These are phyloP conservation scores for Termitomyces eurrhizus DNA, from an alignment of 768 basidiomycete species.

Conservation along the genomic window DNA sequence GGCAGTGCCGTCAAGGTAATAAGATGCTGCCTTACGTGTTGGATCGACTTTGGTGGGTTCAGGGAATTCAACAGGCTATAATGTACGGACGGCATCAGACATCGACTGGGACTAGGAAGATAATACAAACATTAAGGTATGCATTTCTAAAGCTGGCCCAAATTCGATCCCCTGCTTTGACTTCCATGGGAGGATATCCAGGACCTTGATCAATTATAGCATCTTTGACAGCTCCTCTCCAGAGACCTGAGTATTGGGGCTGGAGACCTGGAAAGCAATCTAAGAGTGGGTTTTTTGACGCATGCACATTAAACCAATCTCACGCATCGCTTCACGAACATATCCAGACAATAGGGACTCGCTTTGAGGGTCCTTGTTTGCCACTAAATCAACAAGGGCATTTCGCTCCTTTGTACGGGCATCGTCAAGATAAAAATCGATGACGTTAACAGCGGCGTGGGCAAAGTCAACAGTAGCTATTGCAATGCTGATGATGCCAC, in stretches of 20 bases:
- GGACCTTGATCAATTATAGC: conserved; percentile 31
- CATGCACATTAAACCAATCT: background rate
- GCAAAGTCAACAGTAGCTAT: conserved; percentile 45
- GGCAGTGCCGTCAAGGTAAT: conserved; percentile 29
- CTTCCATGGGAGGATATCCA: conserved; percentile 26
- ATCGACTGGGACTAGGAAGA: conserved; percentile 1
- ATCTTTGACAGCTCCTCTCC: conserved; percentile 31
- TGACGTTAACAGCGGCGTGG: conserved; percentile 43
- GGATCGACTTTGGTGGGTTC: conserved; percentile 37
- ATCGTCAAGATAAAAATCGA: conserved; percentile 52
- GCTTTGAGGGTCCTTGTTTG: conserved; percentile 27
- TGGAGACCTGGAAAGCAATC: conserved; percentile 25
- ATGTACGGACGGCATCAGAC: background rate
- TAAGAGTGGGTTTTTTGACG: background rate
- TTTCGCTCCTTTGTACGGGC: conserved; percentile 32
- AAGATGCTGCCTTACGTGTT: conserved; percentile 27
- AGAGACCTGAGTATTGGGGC: conserved; percentile 40
- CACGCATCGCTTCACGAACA: conserved; percentile 48
- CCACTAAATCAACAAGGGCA: conserved; percentile 33
- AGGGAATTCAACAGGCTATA: conserved; percentile 38
- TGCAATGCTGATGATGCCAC: conserved; percentile 42
- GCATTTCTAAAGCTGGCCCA: conserved; percentile 40
- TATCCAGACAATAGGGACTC: conserved; percentile 41
- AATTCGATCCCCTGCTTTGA: conserved; percentile 39
- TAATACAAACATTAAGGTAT: conserved; percentile 31